phyloP scores from a whole-genome alignment of 2,329 filamentous ascomycete species.

The Fusarium napiforme region DNA sequence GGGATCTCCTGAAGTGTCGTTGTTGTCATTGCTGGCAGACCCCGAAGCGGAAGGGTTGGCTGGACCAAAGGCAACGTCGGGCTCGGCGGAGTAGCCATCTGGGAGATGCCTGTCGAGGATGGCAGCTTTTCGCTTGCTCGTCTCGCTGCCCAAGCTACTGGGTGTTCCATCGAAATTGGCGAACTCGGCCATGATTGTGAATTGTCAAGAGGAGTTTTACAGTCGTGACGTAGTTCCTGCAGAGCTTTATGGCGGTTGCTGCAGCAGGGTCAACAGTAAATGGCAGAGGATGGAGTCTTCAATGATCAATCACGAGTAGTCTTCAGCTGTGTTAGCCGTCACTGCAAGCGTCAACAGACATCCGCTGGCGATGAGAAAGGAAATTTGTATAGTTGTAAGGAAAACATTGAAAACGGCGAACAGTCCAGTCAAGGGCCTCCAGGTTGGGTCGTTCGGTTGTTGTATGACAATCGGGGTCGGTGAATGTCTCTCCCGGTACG shows the following conservation, averaged over 20 bases:
- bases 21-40: slow-evolving; percentile 25
- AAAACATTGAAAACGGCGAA: slow-evolving; percentile 21
- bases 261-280: slow-evolving; percentile 4
- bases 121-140: slow-evolving; percentile 48
- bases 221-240: slow-evolving; percentile 26
- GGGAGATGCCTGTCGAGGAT: slow-evolving; percentile 53
- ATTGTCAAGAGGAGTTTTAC: slow-evolving; percentile 8
- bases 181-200: slow-evolving; percentile 44
- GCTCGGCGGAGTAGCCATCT: slow-evolving; percentile 54
- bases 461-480: slow-evolving; percentile 33
- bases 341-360: slow-evolving; percentile 28
- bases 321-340: slow-evolving; percentile 24
- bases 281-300: slow-evolving; percentile 1
- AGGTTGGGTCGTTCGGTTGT: slow-evolving; percentile 26
- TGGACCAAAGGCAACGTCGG: slow-evolving; percentile 48
- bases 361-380: slow-evolving; percentile 8
- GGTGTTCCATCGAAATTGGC: slow-evolving; percentile 42
- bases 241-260: background rate
- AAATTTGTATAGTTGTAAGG: background rate
- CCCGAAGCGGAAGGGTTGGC: slow-evolving; percentile 19
- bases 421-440: background rate
- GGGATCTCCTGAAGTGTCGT: slow-evolving; percentile 52
- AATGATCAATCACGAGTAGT: slow-evolving; percentile 10
- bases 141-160: slow-evolving; percentile 43
- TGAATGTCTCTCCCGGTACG: slow-evolving; percentile 35